These are phyloP conservation scores for Suillus americanus DNA, from an alignment of 768 basidiomycete genomes.

Conservation along the genomic window DNA sequence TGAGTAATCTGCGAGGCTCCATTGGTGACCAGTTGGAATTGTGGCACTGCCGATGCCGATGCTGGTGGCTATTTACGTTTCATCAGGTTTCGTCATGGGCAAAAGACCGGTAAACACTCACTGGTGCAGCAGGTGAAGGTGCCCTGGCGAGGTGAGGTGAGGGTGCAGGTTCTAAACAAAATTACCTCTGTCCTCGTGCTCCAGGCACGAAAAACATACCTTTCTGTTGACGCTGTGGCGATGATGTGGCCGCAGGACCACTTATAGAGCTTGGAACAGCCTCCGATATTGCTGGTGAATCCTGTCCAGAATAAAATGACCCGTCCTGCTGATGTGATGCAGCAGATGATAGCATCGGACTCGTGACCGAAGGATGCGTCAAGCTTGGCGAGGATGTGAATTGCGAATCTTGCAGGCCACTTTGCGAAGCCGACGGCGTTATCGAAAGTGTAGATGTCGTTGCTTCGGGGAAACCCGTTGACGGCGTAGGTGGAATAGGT, in stretches of 20 bases:
- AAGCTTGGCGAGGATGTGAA: constrained; percentile 73
- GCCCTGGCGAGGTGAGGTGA: constrained; percentile 44
- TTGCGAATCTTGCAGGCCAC: constrained; percentile 34
- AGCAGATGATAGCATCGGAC: constrained; percentile 78
- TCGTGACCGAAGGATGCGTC: constrained; percentile 82
- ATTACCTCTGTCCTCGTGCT: constrained; percentile 22
- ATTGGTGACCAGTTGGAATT: constrained; percentile 35
- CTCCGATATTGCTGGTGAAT: constrained; percentile 75
- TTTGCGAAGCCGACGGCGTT: constrained; percentile 34
- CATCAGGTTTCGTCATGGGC: constrained; percentile 18
- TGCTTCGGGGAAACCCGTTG: constrained; percentile 35
- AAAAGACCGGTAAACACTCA: constrained; percentile 29
- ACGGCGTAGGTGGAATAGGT: constrained; percentile 33
- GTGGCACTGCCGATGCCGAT: constrained; percentile 35
- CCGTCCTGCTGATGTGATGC: constrained; percentile 61
- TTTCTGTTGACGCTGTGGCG: constrained; percentile 57
- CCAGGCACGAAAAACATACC: constrained; percentile 37
- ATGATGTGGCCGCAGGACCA: constrained; percentile 54
- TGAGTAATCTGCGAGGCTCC: constrained; percentile 28
- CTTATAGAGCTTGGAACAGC: constrained; percentile 46
- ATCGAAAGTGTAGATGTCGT: constrained; percentile 40
- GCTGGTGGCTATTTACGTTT: constrained; percentile 35
- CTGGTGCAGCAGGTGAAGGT: constrained; percentile 42
- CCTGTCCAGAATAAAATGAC: constrained; percentile 69
- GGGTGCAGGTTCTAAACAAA: constrained; percentile 39